phyloP scores from a whole-genome alignment of 495 filamentous ascomycete genomes.

The Trichoderma orchidacearum region DNA sequence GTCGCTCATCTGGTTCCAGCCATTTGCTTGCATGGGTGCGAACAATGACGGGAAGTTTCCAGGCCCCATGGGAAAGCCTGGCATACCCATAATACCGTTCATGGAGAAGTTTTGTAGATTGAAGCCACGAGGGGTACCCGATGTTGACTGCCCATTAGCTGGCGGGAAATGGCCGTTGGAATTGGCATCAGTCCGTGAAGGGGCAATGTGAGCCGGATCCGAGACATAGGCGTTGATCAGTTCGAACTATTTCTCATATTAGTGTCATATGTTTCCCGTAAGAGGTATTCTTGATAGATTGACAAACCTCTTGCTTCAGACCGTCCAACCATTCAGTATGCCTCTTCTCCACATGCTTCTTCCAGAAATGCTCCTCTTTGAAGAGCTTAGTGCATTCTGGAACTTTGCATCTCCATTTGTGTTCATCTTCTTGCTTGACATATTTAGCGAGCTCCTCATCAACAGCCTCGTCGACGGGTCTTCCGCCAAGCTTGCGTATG shows the following conservation, averaged over 20 bases:
- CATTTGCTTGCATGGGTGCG: constrained; percentile 22
- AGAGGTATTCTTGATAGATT: no score
- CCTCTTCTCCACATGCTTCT: constrained; percentile 94
- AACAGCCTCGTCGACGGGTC: constrained; percentile 68
- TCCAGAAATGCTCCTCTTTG: constrained; percentile 93
- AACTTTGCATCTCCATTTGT: constrained; percentile 92
- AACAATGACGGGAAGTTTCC: constrained; percentile 38
- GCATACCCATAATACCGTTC: constrained; percentile 42
- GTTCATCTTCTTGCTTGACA: constrained; percentile 93
- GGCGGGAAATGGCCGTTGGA: constrained; percentile 92
- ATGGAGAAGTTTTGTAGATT: constrained; percentile 54
- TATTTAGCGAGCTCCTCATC: constrained; percentile 76
- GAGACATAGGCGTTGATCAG: constrained; percentile 89
- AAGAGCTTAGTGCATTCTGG: constrained; percentile 93
- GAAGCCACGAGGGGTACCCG: constrained; percentile 88
- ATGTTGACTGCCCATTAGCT: constrained; percentile 50
- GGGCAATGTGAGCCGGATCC: constrained; percentile 84
- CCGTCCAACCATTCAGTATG: constrained; percentile 77
- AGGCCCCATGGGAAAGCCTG: constrained; percentile 28
- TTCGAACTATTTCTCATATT: constrained; percentile 43
- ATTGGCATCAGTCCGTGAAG: constrained; percentile 88
- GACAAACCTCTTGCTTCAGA: constrained; percentile 68
- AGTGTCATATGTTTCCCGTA: neutral
- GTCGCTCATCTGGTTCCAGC: constrained; percentile 28
- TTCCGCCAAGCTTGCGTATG: constrained; percentile 77